Conservation (phyloP, 306 rosid species). For the Glycine latifolia region DNA sequence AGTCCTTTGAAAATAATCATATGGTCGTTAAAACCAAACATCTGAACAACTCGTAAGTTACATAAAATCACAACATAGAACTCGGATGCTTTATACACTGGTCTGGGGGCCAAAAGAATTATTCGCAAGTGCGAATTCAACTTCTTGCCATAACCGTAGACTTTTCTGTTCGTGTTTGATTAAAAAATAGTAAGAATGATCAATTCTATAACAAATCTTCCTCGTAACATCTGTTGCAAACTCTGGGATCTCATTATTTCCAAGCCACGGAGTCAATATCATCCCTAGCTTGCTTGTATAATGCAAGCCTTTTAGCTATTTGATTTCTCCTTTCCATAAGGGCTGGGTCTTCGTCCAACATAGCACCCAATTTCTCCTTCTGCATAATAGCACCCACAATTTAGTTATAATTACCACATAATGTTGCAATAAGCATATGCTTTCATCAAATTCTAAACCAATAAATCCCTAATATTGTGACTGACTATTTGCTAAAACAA, state of each 20-base stretch:
- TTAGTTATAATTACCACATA: background rate
- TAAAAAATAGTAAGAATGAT: conserved; percentile 24
- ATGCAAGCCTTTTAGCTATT: conserved; percentile 88
- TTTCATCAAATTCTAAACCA: conserved; percentile 20
- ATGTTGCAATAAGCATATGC: background rate
- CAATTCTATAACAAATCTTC: conserved; percentile 44
- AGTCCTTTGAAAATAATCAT: conserved; percentile 6
- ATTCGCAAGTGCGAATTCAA: conserved; percentile 51
- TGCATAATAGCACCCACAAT: conserved; percentile 53
- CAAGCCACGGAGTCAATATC: conserved; percentile 96
- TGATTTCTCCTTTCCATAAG: conserved; percentile 84
- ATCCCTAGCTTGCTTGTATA: conserved; percentile 96
- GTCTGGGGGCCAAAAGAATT: conserved; percentile 46
- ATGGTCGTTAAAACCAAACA: background rate
- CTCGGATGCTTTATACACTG: conserved; percentile 38
- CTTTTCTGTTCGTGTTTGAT: conserved; percentile 30
- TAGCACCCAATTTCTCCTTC: conserved; percentile 90
- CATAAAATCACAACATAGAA: conserved; percentile 46
- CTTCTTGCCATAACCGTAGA: conserved; percentile 35
- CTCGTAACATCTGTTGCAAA: conserved; percentile 27
- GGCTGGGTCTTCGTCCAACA: conserved; percentile 96
- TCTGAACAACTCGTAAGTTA: conserved; percentile 18
- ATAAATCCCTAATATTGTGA: conserved; percentile 19
- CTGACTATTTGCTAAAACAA: background rate
- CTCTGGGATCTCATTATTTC: conserved; percentile 60